Percentiles rank a stretch among this genome's conserved stretches.
Evolutionary conservation across 805 yeast genomes (phyloP).

Genomic region (Nakazawaea holstii): DNA sequence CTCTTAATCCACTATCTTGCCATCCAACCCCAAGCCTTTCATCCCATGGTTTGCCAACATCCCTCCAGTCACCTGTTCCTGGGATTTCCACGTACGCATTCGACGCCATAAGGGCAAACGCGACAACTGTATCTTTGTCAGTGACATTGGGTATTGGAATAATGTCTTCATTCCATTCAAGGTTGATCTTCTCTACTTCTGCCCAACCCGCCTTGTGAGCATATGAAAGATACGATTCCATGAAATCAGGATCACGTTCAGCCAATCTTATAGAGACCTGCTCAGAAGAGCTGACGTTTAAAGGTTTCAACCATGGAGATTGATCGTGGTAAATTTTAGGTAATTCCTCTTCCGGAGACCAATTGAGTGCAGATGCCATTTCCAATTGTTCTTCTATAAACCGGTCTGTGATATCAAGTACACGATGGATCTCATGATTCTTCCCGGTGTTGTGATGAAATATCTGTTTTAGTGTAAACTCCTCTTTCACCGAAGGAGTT

Average conservation of each 20-base stretch:
- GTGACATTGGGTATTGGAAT: slow-evolving; percentile 66
- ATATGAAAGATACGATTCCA: slow-evolving; percentile 61
- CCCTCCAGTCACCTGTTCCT: slow-evolving; percentile 79
- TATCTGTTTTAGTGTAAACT: slow-evolving; percentile 45
- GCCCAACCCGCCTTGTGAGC: slow-evolving; percentile 39
- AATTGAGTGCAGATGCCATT: neutral
- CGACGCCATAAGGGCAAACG: slow-evolving; percentile 80
- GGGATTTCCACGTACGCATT: slow-evolving; percentile 87
- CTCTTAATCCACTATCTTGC: slow-evolving; percentile 80
- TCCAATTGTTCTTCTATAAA: slow-evolving; percentile 22
- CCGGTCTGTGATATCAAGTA: slow-evolving; percentile 45
- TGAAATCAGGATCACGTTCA: slow-evolving; percentile 50
- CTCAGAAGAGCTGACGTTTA: slow-evolving; percentile 14
- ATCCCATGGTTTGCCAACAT: slow-evolving; percentile 58
- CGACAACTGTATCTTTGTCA: slow-evolving; percentile 67
- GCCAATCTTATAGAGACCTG: slow-evolving; percentile 30
- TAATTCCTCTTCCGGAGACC: neutral
- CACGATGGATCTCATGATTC: slow-evolving; percentile 35
- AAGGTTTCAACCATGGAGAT: slow-evolving; percentile 18
- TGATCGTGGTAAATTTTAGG: neutral
- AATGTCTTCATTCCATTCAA: slow-evolving; percentile 64
- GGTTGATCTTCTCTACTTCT: slow-evolving; percentile 29
- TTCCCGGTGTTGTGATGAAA: slow-evolving; percentile 55
- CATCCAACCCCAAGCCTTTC: slow-evolving; percentile 70
- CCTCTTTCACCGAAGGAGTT: neutral